Evolutionary conservation across 2,329 filamentous ascomycete species (phyloP).

Genomic region (Fusarium citri): DNA sequence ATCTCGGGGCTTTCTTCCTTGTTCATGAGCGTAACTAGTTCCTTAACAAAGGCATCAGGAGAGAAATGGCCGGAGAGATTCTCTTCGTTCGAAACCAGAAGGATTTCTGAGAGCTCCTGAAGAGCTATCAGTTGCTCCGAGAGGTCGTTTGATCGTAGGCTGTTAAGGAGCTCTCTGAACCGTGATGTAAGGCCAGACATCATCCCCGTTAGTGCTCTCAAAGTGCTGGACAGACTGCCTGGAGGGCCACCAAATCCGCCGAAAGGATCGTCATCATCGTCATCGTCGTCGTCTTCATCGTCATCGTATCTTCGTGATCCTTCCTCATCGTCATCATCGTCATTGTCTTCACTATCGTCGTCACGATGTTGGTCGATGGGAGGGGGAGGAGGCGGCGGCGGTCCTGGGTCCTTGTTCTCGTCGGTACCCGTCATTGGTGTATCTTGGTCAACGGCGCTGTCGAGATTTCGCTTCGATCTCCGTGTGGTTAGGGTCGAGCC

Average conservation of each 20-base stretch:
- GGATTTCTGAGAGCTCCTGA: slow-evolving; percentile 91
- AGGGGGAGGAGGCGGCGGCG: slow-evolving; percentile 58
- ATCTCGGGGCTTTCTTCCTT: slow-evolving; percentile 96
- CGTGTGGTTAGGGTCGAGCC: slow-evolving; percentile 55
- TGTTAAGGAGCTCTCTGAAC: slow-evolving; percentile 80
- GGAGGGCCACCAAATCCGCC: slow-evolving; percentile 73
- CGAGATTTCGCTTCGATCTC: slow-evolving; percentile 65
- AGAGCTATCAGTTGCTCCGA: slow-evolving; percentile 91
- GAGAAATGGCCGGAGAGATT: slow-evolving; percentile 95
- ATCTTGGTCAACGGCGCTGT: slow-evolving; percentile 69
- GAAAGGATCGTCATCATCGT: slow-evolving; percentile 75
- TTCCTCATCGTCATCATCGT: slow-evolving; percentile 50
- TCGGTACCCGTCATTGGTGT: slow-evolving; percentile 78
- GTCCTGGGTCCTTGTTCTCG: slow-evolving; percentile 59
- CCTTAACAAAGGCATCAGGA: slow-evolving; percentile 94
- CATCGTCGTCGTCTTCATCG: slow-evolving; percentile 75
- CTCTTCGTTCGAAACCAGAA: slow-evolving; percentile 96
- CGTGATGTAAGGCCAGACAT: slow-evolving; percentile 86
- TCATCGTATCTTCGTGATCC: slow-evolving; percentile 60
- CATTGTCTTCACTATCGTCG: slow-evolving; percentile 52
- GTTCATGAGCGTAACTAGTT: slow-evolving; percentile 91
- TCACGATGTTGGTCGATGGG: slow-evolving; percentile 52
- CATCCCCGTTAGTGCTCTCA: slow-evolving; percentile 90
- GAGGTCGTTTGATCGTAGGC: slow-evolving; percentile 85
- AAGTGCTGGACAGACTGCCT: slow-evolving; percentile 78